These are phyloP conservation scores for Chalciporus piperatus DNA, from an alignment of 768 basidiomycete species.

Conservation along the genomic window DNA sequence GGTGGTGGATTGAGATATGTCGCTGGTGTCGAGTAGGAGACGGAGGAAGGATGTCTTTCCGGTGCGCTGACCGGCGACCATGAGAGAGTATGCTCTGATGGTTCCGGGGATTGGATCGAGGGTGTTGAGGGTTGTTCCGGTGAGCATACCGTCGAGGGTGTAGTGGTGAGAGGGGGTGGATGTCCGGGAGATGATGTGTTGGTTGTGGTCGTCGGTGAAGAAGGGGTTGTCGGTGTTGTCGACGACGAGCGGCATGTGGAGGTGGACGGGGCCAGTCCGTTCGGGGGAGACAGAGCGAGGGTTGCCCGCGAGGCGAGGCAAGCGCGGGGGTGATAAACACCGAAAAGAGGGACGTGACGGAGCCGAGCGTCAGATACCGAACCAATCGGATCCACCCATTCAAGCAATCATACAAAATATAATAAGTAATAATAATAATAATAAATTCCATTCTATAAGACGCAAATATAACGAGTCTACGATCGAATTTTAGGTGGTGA, in stretches of 20 bases:
- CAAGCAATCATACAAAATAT: no score
- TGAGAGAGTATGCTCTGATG: conserved; percentile 55
- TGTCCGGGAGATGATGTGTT: conserved; percentile 20
- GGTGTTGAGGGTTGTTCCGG: conserved; percentile 28
- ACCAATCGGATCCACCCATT: conserved; percentile 54
- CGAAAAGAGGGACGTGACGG: conserved; percentile 39
- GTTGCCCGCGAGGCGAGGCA: conserved; percentile 61
- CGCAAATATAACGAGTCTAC: not conserved
- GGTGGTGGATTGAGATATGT: conserved; percentile 56
- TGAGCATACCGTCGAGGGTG: conserved; percentile 26
- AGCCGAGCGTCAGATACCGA: conserved; percentile 54
- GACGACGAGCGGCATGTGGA: conserved; percentile 51
- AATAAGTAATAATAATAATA: conserved; percentile 25
- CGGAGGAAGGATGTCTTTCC: conserved; percentile 88
- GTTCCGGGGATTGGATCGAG: conserved; percentile 25
- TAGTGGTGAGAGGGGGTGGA: conserved; percentile 24
- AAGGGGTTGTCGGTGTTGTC: conserved; percentile 53
- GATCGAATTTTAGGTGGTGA: not conserved
- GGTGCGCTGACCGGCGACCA: conserved; percentile 79
- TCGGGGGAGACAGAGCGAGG: conserved; percentile 42
- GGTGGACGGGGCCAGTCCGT: conserved; percentile 41
- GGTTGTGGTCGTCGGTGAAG: conserved; percentile 44
- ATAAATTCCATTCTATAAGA: not conserved
- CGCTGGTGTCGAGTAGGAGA: conserved; percentile 78
- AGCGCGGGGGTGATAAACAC: conserved; percentile 63